phyloP scores from a whole-genome alignment of 306 rosid genomes.

The Astragalus membranaceus region DNA sequence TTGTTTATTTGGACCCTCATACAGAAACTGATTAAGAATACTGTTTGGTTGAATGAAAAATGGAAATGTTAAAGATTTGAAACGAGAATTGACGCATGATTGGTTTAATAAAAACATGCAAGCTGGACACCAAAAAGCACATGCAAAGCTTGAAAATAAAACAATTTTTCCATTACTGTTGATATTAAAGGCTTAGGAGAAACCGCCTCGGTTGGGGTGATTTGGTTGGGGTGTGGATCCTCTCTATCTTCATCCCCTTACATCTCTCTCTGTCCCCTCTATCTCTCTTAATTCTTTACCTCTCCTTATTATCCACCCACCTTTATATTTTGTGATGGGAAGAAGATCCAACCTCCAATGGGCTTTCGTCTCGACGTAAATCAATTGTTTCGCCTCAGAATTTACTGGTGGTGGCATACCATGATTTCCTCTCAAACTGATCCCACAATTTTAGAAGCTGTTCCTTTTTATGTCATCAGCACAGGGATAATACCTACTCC shows the following conservation, averaged over 20 bases:
- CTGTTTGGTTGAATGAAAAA: background rate
- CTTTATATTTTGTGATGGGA: too few relatives aligned
- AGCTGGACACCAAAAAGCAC: too few relatives aligned
- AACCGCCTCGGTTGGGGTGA: background rate
- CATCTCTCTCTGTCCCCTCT: too few relatives aligned
- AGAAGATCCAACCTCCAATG: too few relatives aligned
- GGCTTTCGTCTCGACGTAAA: background rate
- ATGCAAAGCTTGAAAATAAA: too few relatives aligned
- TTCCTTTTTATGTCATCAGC: background rate
- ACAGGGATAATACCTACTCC: background rate
- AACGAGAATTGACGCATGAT: background rate
- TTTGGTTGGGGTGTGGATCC: background rate
- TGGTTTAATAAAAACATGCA: background rate
- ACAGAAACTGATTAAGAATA: slow-evolving; percentile 5
- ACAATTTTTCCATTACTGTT: too few relatives aligned
- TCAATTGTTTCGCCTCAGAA: background rate
- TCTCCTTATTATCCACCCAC: too few relatives aligned
- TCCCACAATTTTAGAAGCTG: background rate
- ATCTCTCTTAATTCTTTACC: too few relatives aligned
- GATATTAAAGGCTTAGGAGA: background rate
- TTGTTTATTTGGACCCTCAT: slow-evolving; percentile 10
- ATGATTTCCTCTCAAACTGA: background rate
- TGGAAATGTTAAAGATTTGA: background rate
- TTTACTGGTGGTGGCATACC: background rate
- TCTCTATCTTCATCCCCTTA: too few relatives aligned